Percentiles rank a stretch among this genome's conserved stretches.
Conservation (phyloP, 78 protist species). For the Ministeria vibrans region DNA sequence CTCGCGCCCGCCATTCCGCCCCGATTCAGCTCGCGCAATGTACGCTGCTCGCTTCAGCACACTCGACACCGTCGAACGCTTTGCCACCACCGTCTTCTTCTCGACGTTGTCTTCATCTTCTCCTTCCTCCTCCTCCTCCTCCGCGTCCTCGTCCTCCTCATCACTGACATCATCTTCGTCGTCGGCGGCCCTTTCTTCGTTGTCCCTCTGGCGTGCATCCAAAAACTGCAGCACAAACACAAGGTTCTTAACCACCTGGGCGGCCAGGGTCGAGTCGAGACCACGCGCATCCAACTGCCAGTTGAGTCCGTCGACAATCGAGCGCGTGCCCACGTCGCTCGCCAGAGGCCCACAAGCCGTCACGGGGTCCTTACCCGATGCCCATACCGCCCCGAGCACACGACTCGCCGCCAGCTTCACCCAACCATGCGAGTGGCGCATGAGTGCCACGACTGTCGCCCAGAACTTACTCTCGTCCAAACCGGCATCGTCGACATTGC, state of each 20-base stretch:
- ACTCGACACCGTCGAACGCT: too few relatives aligned
- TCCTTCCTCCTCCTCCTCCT: too few relatives aligned
- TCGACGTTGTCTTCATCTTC: too few relatives aligned
- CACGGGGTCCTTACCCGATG: neutral
- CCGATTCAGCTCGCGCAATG: neutral
- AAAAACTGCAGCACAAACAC: neutral
- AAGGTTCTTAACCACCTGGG: neutral
- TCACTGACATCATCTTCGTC: neutral
- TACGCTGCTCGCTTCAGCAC: neutral
- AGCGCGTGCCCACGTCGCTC: neutral
- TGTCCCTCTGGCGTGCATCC: neutral
- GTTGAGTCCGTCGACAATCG: neutral
- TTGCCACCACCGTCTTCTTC: too few relatives aligned
- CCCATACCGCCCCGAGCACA: neutral
- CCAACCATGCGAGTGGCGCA: constrained; percentile 21
- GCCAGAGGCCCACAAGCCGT: neutral
- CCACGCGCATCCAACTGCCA: neutral
- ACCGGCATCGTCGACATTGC: too few relatives aligned
- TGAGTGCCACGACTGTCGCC: neutral
- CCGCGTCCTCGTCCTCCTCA: neutral
- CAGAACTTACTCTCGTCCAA: neutral
- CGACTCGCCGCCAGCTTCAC: neutral
- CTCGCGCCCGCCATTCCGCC: too few relatives aligned
- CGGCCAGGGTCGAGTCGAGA: neutral
- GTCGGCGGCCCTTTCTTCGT: neutral